Conservation (phyloP, 306 rosid genomes). For the Senna tora region DNA sequence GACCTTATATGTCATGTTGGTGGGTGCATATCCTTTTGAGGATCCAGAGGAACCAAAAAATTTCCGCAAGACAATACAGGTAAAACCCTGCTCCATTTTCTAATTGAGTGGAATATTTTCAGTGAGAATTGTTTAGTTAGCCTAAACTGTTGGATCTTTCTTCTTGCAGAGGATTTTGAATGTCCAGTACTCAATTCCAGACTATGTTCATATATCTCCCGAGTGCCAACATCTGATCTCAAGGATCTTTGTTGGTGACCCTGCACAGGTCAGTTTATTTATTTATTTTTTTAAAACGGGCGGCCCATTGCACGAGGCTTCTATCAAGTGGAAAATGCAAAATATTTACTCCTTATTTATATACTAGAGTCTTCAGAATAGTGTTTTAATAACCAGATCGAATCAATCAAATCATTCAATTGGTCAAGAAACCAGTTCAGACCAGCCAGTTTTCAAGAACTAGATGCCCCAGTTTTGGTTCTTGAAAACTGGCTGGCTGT, state of each 20-base stretch:
- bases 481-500: background rate
- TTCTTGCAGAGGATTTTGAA: slow-evolving; percentile 84
- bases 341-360: background rate
- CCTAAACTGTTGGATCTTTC: slow-evolving; percentile 34
- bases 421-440: background rate
- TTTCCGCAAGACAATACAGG: slow-evolving; percentile 92
- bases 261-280: slow-evolving; percentile 62
- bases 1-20: slow-evolving; percentile 97
- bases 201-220: slow-evolving; percentile 84
- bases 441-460: background rate
- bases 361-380: background rate
- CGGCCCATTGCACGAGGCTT: too few species aligned
- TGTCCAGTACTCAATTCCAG: slow-evolving; percentile 95
- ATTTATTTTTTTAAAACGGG: background rate
- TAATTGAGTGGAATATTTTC: slow-evolving; percentile 5
- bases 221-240: slow-evolving; percentile 89
- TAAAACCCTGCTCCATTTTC: slow-evolving; percentile 38
- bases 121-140: slow-evolving; percentile 19
- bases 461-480: background rate
- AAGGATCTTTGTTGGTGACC: slow-evolving; percentile 88
- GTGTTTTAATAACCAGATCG: background rate
- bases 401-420: background rate
- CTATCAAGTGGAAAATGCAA: too few species aligned
- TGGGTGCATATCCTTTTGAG: slow-evolving; percentile 97
- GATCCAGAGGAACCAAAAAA: slow-evolving; percentile 96